Base-by-base conservation (phyloP, 1,139 yeast genomes). In the Diutina sp. region DNA sequence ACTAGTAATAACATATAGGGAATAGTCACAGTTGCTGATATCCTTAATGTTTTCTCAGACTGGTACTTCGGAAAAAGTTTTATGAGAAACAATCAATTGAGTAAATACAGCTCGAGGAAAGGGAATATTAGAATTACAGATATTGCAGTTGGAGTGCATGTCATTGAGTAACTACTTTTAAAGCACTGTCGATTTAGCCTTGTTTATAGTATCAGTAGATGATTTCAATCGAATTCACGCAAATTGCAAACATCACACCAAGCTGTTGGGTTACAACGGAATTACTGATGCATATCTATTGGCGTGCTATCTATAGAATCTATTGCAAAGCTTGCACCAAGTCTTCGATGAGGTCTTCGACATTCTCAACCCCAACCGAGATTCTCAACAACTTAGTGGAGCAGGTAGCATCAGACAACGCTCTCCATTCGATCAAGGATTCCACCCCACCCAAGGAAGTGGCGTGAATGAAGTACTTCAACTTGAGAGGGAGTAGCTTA, bases 391-490 rank as follows among this genome's bases (percentile, higher is more conserved):
- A 68, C 1, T 78, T 76, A 30, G 80, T 77, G 46, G 78, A 71
- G 14, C 83, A 84, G 3, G 70, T 64, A 1, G 77, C 67, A 65
- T 90, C 97, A 55, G 88, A 78, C 71, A 90, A 67, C 1, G 90
- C 85, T 65, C 97, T 80, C 96, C 97, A 90, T 69, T 91, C 97
- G 59, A 90, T 82, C 63, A 90, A 74, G 57, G 95, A 87, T 68
- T 91, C 97, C 6, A 87, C 89, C n/a, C 97, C 96, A 48, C 97
- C 97, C 38, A 91, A 74, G 6, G 96, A 88, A 0, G 97, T 90
- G 1, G 97, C 96, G 69, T 91, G 97, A 60, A 84, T 84, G 72
- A 90, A 90, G 60, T 80, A 79, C 62, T 83, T 79, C 59, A 90
- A 73, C 60, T 77, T 80, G 1, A 85, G 74, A 3, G 97, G 96